These are phyloP conservation scores for Gaeumannomyces sp. DNA, from an alignment of 2,329 filamentous ascomycete species.

Conservation along the genomic window DNA sequence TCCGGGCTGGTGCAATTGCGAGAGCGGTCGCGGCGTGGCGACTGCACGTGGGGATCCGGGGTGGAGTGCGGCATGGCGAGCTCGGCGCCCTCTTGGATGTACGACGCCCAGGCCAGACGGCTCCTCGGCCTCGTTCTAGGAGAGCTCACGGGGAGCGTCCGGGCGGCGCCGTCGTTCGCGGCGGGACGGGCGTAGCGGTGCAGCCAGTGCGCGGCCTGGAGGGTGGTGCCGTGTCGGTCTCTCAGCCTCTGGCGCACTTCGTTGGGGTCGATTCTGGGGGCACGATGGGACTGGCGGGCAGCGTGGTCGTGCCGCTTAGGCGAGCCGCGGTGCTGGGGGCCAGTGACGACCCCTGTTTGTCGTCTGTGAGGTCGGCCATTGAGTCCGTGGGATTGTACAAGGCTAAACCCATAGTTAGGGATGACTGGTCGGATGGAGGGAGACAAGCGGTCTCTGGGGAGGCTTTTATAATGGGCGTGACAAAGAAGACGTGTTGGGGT, in stretches of 20 bases:
- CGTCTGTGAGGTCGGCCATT: slow-evolving; percentile 3
- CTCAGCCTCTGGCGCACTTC: background rate
- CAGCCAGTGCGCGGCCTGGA: slow-evolving; percentile 4
- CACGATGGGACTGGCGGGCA: background rate
- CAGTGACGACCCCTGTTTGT: background rate
- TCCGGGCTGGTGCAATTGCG: no score
- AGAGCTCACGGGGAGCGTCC: background rate
- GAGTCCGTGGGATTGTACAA: slow-evolving; percentile 9
- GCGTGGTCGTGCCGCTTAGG: slow-evolving; percentile 1
- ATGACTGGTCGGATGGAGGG: background rate
- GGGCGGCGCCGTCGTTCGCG: slow-evolving; percentile 2
- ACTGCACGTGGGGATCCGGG: no score
- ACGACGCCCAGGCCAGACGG: slow-evolving; percentile 6
- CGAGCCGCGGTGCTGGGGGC: background rate
- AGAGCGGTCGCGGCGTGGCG: no score
- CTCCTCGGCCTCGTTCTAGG: background rate
- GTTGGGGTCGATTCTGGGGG: background rate
- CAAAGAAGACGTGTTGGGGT: background rate
- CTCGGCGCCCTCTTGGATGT: slow-evolving; percentile 22
- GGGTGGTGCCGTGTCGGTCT: slow-evolving; percentile 6
- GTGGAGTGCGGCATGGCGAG: no score
- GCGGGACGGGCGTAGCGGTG: background rate
- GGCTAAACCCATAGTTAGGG: slow-evolving; percentile 13
- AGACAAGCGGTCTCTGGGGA: no score
- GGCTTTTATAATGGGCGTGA: no score